Percentiles rank a stretch among this genome's conserved stretches.
Conservation (phyloP, 2,329 filamentous ascomycete species). For the Aspergillus ochraceoroseus region DNA sequence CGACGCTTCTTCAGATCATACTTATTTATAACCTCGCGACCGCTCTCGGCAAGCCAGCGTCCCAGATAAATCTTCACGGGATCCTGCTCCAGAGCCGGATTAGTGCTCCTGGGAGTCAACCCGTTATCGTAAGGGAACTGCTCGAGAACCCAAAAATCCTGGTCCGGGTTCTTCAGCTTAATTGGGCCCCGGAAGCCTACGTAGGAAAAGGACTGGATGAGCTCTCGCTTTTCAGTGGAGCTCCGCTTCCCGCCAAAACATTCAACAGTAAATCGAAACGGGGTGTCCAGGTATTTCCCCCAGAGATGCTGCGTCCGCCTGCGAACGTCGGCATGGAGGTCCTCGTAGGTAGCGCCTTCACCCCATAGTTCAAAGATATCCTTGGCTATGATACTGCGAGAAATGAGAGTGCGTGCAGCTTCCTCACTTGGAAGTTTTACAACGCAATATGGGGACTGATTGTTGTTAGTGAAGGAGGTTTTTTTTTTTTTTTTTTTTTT, state of each 20-base stretch:
- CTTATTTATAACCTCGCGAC: constrained; percentile 61
- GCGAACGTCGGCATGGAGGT: constrained; percentile 63
- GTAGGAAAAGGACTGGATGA: constrained; percentile 80
- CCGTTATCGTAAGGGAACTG: constrained; percentile 58
- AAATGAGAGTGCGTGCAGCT: constrained; percentile 62
- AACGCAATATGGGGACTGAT: constrained; percentile 82
- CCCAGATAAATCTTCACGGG: constrained; percentile 66
- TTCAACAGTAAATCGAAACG: constrained; percentile 83
- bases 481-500: neutral
- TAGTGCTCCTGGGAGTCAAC: constrained; percentile 7
- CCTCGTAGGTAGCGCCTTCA: constrained; percentile 59
- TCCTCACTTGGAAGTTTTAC: constrained; percentile 62
- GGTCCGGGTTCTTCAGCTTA: constrained; percentile 65
- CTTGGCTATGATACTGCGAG: constrained; percentile 74
- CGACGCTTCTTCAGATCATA: constrained; percentile 89
- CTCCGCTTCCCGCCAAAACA: constrained; percentile 71
- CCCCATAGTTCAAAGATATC: constrained; percentile 90
- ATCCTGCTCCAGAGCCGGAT: constrained; percentile 45
- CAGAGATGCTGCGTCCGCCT: constrained; percentile 59
- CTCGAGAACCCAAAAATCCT: constrained; percentile 77
- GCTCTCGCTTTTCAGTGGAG: constrained; percentile 57
- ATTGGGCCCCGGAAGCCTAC: constrained; percentile 74
- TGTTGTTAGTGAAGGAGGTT: constrained; percentile 10
- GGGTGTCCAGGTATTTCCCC: constrained; percentile 57
- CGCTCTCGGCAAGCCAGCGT: constrained; percentile 62